phyloP scores from a whole-genome alignment of 768 basidiomycete species.

The Hypholoma fasciculare region DNA sequence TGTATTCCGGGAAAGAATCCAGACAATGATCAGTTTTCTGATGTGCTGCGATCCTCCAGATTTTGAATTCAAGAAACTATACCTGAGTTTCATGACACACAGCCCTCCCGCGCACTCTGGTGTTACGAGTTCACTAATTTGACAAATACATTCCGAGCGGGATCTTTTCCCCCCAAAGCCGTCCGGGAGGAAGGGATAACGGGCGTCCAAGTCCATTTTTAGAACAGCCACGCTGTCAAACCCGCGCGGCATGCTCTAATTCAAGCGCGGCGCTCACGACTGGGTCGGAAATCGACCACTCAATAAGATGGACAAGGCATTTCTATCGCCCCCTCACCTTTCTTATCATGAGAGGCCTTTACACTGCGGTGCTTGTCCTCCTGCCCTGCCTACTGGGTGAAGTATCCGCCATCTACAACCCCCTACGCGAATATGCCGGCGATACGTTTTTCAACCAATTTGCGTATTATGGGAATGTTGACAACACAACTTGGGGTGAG shows the following conservation, averaged over 20 bases:
- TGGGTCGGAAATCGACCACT: neutral
- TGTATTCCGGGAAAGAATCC: too few relatives aligned
- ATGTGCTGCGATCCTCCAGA: too few relatives aligned
- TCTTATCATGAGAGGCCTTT: neutral
- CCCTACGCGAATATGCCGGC: slow-evolving; percentile 47
- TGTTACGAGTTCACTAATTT: too few relatives aligned
- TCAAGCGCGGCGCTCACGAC: neutral
- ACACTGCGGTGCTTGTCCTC: neutral
- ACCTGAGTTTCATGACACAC: too few relatives aligned
- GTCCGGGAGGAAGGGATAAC: too few relatives aligned
- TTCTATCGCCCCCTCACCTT: neutral
- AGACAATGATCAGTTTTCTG: too few relatives aligned
- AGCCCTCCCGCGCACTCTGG: too few relatives aligned
- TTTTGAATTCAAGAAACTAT: too few relatives aligned
- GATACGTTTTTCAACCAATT: slow-evolving; percentile 54
- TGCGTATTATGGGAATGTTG: slow-evolving; percentile 50
- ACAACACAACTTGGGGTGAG: slow-evolving; percentile 46
- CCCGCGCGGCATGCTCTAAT: neutral
- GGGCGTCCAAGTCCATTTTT: too few relatives aligned
- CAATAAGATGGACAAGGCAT: neutral
- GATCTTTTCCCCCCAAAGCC: too few relatives aligned
- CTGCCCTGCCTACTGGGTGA: slow-evolving; percentile 1
- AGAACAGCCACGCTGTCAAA: neutral
- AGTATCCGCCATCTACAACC: slow-evolving; percentile 26
- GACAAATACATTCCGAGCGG: too few relatives aligned